Evolutionary conservation across 2,329 filamentous ascomycete species (phyloP), one percentile per base, ranked within the genome.

Genomic region (Penicillium sp.): DNA sequence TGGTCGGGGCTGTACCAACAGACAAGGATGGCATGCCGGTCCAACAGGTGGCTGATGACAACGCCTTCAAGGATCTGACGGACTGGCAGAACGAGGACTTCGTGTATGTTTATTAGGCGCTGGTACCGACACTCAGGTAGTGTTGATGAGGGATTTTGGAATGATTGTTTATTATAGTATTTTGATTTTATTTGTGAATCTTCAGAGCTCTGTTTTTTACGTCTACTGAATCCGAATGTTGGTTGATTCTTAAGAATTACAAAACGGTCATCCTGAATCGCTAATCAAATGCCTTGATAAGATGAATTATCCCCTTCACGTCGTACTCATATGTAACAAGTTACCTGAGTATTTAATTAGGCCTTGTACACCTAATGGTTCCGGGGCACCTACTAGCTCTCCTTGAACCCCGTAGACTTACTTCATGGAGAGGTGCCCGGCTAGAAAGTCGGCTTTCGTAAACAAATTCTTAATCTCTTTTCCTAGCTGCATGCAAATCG

Each of bases 31-130:
- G 68, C 4, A 59, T 60, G 23, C 63, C 62, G 2, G 66, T 63
- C 35, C 68, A 69, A 53, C 65, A 55, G 23, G 66, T 63, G 3
- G 67, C 69, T 11, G 77, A 80, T 1, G 79, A 83, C 26, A 78
- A 81, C 61, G 79, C 81, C 1, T 84, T 85, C 65, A 81, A 82
- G 50, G 86, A 89, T 67, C 71, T 82, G 19, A 87, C 84, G 16
- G 85, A 88, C 67, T 70, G 83, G 64, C 75, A 83, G 71, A 88
- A 88, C 60, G 85, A 88, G 65, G 85, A 88, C 59, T 88, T 88
- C 64, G 78, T 87, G 7, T 88, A 84, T 70, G 78, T 87, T 3
- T 85, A 77, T 50, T 82, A 67, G 61, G 11, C 2, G 13, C 26
- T n/a, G 25, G 25, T 11, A 19, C 19, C 3, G 29, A 19, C 9